A percentile compares a stretch with the other conserved stretches of the same genome.
phyloP scores from a whole-genome alignment of 331 rosid species.

The Saraca asoca region DNA sequence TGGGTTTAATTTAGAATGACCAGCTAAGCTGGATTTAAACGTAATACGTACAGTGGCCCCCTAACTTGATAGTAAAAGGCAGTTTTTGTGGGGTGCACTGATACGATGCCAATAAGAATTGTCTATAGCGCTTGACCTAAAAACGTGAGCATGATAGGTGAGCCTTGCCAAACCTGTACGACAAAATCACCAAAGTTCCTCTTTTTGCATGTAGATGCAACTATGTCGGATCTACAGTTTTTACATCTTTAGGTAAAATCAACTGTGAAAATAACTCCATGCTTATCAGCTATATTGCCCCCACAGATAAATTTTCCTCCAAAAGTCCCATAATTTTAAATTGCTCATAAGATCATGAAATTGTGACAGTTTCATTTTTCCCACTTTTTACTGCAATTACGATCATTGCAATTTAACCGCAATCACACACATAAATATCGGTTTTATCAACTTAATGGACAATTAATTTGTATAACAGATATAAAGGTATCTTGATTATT shows the following conservation, averaged over 20 bases:
- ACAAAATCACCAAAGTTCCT: slow-evolving; percentile 40
- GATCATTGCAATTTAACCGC: no score
- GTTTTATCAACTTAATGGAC: no score
- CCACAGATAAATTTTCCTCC: no score
- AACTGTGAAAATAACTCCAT: not conserved
- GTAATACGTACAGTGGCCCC: slow-evolving; percentile 63
- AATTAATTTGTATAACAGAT: no score
- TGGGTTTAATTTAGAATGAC: slow-evolving; percentile 71
- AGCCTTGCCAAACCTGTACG: slow-evolving; percentile 66
- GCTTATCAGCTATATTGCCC: not conserved
- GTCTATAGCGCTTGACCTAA: slow-evolving; percentile 65
- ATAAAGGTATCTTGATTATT: no score
- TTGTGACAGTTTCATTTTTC: no score
- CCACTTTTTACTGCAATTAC: no score
- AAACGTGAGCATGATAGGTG: slow-evolving; percentile 58
- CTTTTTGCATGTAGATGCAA: slow-evolving; percentile 38
- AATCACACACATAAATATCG: no score
- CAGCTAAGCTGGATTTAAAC: slow-evolving; percentile 76
- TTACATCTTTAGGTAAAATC: no score
- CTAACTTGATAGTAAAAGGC: slow-evolving; percentile 55
- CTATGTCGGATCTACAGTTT: not conserved
- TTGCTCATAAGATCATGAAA: no score
- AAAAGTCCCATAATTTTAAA: no score
- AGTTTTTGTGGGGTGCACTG: slow-evolving; percentile 73
- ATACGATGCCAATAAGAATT: slow-evolving; percentile 64